Percentiles rank a stretch among this genome's conserved stretches.
phyloP scores from a whole-genome alignment of 75 land plant genomes.

The Larix kaempferi region DNA sequence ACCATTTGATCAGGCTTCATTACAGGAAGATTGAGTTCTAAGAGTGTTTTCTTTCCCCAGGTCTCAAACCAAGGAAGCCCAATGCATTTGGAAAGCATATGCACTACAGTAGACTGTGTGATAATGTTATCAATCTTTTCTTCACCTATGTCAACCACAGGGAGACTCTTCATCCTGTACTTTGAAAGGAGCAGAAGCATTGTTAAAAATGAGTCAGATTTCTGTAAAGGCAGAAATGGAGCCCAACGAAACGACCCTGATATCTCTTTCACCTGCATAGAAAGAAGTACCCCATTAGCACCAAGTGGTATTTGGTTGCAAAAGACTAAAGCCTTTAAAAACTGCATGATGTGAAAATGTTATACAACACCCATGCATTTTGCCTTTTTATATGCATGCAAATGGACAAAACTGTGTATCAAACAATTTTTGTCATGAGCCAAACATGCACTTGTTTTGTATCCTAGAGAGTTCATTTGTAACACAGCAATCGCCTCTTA shows the following conservation, averaged over 20 bases:
- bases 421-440: not conserved
- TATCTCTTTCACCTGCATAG: conserved; percentile 73
- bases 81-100: conserved; percentile 81
- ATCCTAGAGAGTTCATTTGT: not conserved
- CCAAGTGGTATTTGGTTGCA: not conserved
- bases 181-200: conserved; percentile 82
- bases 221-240: conserved; percentile 81
- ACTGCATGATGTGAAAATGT: not conserved
- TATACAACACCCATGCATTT: not conserved
- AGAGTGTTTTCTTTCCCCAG: conserved; percentile 65
- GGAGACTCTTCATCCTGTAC: conserved; percentile 86
- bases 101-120: conserved; percentile 77
- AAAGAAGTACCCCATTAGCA: not conserved
- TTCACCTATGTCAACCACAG: conserved; percentile 80
- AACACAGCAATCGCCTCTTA: not conserved
- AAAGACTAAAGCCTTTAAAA: conserved; percentile 6
- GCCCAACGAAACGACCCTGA: conserved; percentile 95
- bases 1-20: conserved; percentile 48
- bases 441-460: not conserved
- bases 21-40: conserved; percentile 74
- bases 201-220: conserved; percentile 69
- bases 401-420: not conserved
- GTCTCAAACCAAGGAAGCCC: conserved; percentile 83
- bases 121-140: conserved; percentile 66
- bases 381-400: conserved; percentile 1